Evolutionary conservation across 257 asterid species (phyloP).

Genomic region (Solanum appendiculatum): DNA sequence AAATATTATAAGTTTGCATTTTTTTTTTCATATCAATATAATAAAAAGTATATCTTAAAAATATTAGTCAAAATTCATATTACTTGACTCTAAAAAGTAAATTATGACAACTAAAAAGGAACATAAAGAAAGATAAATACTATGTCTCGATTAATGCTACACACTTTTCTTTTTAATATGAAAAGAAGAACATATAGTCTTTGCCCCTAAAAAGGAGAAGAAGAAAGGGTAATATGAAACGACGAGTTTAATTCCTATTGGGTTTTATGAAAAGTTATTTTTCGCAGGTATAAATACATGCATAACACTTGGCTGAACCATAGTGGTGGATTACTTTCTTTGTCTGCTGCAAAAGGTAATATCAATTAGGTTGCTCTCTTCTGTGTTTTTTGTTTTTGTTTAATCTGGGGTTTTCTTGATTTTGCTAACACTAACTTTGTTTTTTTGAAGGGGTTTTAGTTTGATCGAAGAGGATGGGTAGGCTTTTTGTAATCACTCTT

Average conservation of each 20-base stretch:
- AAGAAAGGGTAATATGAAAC: neutral
- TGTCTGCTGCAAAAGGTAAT: neutral
- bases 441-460: neutral
- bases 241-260: neutral
- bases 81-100: too few species aligned
- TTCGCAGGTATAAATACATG: neutral
- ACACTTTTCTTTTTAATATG: too few species aligned
- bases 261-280: neutral
- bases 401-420: neutral
- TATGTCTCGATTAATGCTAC: neutral
- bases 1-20: too few species aligned
- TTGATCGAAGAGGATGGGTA: conserved; percentile 43
- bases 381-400: neutral
- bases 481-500: conserved; percentile 43
- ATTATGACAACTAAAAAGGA: too few species aligned
- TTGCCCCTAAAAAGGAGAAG: neutral
- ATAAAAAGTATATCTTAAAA: too few species aligned
- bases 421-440: neutral
- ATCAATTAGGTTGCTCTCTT: neutral
- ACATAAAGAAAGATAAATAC: too few species aligned
- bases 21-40: too few species aligned
- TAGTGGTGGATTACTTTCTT: neutral
- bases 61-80: too few species aligned
- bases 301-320: neutral
- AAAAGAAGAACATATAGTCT: too few species aligned